Base-by-base conservation (phyloP, 2,329 filamentous ascomycete species). In the Pyrenophora seminiperda region DNA sequence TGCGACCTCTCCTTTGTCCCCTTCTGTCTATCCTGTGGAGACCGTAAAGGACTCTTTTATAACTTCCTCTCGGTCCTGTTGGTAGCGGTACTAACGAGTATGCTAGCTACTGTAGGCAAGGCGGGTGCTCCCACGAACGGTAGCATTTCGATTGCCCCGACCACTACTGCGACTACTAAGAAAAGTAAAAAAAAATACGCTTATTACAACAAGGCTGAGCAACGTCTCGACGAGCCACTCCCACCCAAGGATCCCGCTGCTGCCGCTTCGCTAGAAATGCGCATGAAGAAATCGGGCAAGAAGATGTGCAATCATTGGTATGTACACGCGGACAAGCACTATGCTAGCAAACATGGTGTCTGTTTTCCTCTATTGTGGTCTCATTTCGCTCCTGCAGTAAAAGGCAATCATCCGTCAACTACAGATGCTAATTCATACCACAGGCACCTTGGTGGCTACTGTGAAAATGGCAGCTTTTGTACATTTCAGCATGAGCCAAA, bases 81-180 rank as follows among this genome's bases (percentile, higher is more conserved):
- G 2, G 13, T 27, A 11, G 24, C 24, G 13, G 24, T 36, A 29
- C 42, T 47, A 44, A 62, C 10, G 19, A 53, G n/a, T 60, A 61
- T 7, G 73, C 19, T 11, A 76, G 76, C 76, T 71, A 70, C 67
- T n/a, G 68, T 79, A 11, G 75, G 75, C 37, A 78, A 77, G 47
- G 58, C 47, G 11, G 65, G 53, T 10, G 47, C 53, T 18, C 44
- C 50, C n/a, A 30, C 52, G 10, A 61, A 58, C 5, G 73, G 75
- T 43, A 74, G 41, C 31, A 73, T 77, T 50, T 72, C 70, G 24
- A 75, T 78, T 37, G 71, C 72, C 4, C 53, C 63, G 7, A 53
- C 17, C 18, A 46, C 49, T 20, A 30, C 34, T 22, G 37, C 39
- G 45, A 59, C 58, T 18, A 60, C 59, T 40, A 46, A 49, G 42